Evolutionary conservation across 1,284 basidiomycete genomes (phyloP), one percentile per base, ranked within the genome.

Genomic region (Peniophora sp.): DNA sequence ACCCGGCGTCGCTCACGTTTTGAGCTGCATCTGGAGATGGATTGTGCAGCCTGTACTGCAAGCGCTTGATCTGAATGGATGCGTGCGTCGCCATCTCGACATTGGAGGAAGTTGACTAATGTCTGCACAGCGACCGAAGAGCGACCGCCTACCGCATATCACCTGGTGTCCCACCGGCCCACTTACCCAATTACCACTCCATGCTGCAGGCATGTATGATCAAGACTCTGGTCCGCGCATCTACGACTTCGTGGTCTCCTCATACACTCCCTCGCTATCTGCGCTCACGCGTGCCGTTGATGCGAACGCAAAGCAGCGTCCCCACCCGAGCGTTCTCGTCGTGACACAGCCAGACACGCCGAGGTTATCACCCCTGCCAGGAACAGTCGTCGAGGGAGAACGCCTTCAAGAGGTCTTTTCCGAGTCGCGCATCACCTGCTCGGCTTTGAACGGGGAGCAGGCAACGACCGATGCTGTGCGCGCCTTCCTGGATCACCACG

Each of bases 211-310:
- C 10, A 32, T 52, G 20, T 56, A 55, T 25, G 27, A 32, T 5
- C 6, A 32, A 6, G 27, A 43, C 51, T 46, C 32, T 12, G 44
- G n/a, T 20, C 27, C 39, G 45, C 3, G 14, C 16, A 39, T 54
- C 10, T 57, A 49, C 11, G 53, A 60, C 32, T 57, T 53, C 35
- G 56, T 58, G n/a, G 50, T 63, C 34, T 63, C 62, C 11, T 63
- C 61, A 1, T 63, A 63, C 47, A 59, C 54, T 0, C 61, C 60
- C 16, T 56, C 60, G 25, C 43, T 62, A n/a, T 49, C 48, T 24
- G 45, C 59, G 2, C 55, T 50, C 6, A 41, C 38, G 19, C 38
- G n/a, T 17, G 8, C 5, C 38, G 5, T 17, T 16, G 38, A 41
- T 32, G 27, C 27, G 27, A 32, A 32, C 27, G 12, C 27, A 32